Base-by-base conservation (phyloP, 345 rosid genomes). In the Eucalyptus cloeziana region DNA sequence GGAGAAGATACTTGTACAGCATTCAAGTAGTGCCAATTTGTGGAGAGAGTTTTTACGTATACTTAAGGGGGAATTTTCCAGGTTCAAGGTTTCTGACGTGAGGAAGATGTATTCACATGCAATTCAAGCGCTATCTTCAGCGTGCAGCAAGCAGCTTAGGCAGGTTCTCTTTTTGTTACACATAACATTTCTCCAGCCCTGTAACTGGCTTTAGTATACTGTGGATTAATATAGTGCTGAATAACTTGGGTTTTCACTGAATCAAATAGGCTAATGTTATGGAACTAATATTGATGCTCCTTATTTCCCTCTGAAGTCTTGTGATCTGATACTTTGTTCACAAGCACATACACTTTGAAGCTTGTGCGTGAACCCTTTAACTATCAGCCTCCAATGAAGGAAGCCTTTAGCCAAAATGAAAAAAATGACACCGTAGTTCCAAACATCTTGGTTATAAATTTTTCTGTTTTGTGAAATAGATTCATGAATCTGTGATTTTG, bases 51-150 rank as follows among this genome's bases (percentile, higher is more conserved):
- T 97, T 92, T 89, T 98, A 89, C 94, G 85, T 88, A 93, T 95
- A 91, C 90, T 97, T 90, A 95, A 93, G 91, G 99, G 97, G 91
- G 98, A 96, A 87, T 98, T 98, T 90, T 96, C 99, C 85, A 96
- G 97, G 89, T 98, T 98, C 90, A 97, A 97, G 94, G 99, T 97
- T 91, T 94, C 98, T 85, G 96, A 97, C 30, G 87, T 96, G 95
- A 95, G 98, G 92, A 98, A 94, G 91, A 94, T 96, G 94, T 98
- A 97, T 91, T 94, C 96, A 76, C 96, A 98, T 92, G 97, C 99
- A 14, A 92, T 98, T 88, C 97, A 95, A 93, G 98, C 99, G 89
- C 92, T 98, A 89, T 94, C 95, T 91, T 89, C 96, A 88, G 93
- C 97, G 81, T 92, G 95, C 96, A 93, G 90, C 95, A 94, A 93